These are phyloP conservation scores for Cymbopogon citratus DNA, from an alignment of 176 grass and related monocot genomes.

Conservation along the genomic window DNA sequence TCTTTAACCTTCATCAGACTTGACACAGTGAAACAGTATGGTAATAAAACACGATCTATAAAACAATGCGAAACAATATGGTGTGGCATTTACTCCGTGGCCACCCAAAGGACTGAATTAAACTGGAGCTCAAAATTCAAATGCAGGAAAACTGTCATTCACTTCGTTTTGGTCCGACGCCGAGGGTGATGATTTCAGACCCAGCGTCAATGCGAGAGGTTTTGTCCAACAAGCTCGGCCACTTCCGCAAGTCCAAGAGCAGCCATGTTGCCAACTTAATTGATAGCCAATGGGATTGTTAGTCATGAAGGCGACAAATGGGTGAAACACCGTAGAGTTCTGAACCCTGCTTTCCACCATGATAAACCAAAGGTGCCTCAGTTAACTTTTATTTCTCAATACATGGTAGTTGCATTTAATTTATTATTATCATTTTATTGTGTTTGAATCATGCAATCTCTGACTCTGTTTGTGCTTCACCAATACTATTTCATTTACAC, in stretches of 20 bases:
- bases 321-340: constrained; percentile 64
- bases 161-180: constrained; percentile 56
- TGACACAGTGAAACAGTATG: no score
- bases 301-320: constrained; percentile 59
- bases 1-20: no score
- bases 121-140: not conserved
- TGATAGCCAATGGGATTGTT: constrained; percentile 33
- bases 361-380: constrained; percentile 50
- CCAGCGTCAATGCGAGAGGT: constrained; percentile 46
- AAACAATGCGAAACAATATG: no score
- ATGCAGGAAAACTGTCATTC: constrained; percentile 51
- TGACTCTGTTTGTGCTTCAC: no score
- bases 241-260: constrained; percentile 23
- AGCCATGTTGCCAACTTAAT: constrained; percentile 10
- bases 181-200: constrained; percentile 50
- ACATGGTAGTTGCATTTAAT: no score
- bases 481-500: constrained; percentile 26
- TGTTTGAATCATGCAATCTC: no score
- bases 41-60: no score
- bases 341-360: constrained; percentile 70
- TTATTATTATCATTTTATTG: no score
- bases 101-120: not conserved
- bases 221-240: constrained; percentile 52
- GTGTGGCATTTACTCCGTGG: no score
- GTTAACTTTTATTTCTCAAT: no score